These are phyloP conservation scores for Syzygium aqueum DNA, from an alignment of 345 rosid species.

Conservation along the genomic window DNA sequence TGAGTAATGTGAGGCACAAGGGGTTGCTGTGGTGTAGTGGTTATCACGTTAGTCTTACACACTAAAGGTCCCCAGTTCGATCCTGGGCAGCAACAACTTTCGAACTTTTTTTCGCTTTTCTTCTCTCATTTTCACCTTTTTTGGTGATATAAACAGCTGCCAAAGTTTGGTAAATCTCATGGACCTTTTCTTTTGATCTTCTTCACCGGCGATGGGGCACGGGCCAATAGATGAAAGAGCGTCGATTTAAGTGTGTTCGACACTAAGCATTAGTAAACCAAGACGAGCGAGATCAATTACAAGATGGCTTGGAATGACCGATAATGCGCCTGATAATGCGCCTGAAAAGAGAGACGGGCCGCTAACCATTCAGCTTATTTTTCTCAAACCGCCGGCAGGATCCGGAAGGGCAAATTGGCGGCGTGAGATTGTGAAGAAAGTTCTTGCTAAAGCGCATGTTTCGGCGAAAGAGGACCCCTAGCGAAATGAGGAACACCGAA, in stretches of 20 bases:
- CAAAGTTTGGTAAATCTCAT: background rate
- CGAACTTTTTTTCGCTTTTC: background rate
- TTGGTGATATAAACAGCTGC: background rate
- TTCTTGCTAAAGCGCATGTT: background rate
- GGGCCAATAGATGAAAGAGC: background rate
- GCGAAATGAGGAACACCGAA: background rate
- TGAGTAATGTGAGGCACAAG: fast-evolving
- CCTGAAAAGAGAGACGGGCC: background rate
- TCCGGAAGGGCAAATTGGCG: background rate
- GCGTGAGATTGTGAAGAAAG: background rate
- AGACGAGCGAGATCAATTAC: background rate
- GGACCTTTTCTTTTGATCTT: background rate
- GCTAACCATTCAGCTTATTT: background rate
- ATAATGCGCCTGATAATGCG: background rate
- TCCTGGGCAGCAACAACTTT: slow-evolving; percentile 43
- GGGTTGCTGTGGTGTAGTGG: slow-evolving; percentile 47
- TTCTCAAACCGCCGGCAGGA: background rate
- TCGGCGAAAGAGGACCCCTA: background rate
- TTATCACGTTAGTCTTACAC: slow-evolving; percentile 51
- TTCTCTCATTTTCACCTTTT: too few relatives aligned
- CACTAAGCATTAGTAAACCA: background rate
- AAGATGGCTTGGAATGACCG: background rate
- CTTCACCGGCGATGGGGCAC: background rate
- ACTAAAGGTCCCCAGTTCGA: slow-evolving; percentile 44
- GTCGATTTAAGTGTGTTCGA: background rate